Conservation (phyloP, 2,329 filamentous ascomycete species). For the Xylaria sp. region DNA sequence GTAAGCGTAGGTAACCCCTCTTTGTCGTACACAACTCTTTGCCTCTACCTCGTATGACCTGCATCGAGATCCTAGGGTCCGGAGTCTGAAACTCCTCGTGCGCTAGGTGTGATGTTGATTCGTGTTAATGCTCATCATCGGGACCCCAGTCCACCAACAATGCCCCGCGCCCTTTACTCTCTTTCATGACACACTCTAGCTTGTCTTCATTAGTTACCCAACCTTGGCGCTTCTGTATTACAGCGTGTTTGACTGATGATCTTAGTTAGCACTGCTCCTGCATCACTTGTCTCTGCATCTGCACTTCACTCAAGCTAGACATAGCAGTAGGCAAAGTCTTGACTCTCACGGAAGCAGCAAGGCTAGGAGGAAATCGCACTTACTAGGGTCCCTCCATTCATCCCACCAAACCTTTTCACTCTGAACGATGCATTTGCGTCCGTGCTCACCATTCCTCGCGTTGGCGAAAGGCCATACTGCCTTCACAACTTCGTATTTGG, state of each 20-base stretch:
- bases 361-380: conserved; percentile 7
- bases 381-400: conserved; percentile 55
- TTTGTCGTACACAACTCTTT: neutral
- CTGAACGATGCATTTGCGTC: conserved; percentile 55
- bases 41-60: neutral
- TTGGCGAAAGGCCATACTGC: conserved; percentile 64
- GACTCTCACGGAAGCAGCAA: neutral
- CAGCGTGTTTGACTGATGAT: conserved; percentile 37
- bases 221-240: conserved; percentile 46
- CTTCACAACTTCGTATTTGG: conserved; percentile 61
- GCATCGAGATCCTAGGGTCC: neutral
- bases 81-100: neutral
- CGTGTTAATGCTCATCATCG: conserved; percentile 34
- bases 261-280: conserved; percentile 6
- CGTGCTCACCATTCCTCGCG: conserved; percentile 50
- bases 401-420: conserved; percentile 63
- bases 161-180: conserved; percentile 47
- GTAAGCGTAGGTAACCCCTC: neutral
- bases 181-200: conserved; percentile 60
- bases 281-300: neutral
- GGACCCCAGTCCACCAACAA: conserved; percentile 52
- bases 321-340: neutral
- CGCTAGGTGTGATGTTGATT: neutral
- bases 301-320: neutral
- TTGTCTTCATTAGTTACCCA: conserved; percentile 61